Percentiles rank a stretch among this genome's conserved stretches.
Conservation (phyloP, 2,329 filamentous ascomycete genomes). For the Neopestalotiopsis rosae region DNA sequence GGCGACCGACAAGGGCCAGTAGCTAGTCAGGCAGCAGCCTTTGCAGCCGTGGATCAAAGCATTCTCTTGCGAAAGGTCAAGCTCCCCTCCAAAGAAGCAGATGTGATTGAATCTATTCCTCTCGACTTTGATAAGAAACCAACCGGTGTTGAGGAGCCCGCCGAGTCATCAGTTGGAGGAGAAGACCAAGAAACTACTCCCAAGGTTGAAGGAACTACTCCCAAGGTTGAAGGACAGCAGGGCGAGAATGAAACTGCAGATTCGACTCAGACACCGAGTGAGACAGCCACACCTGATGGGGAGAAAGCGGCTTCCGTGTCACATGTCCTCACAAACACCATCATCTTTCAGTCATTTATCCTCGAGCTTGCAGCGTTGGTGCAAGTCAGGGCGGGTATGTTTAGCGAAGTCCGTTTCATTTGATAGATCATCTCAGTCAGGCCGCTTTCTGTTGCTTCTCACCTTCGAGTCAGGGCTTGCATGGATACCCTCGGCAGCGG, state of each 20-base stretch:
- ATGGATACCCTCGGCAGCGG: neutral
- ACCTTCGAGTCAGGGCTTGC: neutral
- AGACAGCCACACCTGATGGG: conserved; percentile 27
- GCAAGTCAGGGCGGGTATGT: conserved; percentile 75
- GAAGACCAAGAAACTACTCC: conserved; percentile 18
- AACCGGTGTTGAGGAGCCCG: conserved; percentile 30
- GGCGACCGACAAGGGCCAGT: conserved; percentile 40
- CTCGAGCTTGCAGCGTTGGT: conserved; percentile 77
- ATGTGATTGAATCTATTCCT: conserved; percentile 50
- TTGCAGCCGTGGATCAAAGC: conserved; percentile 68
- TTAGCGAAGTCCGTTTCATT: conserved; percentile 74
- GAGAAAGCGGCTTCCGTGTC: conserved; percentile 68
- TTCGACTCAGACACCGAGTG: conserved; percentile 25
- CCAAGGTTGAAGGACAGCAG: conserved; percentile 26
- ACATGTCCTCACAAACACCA: conserved; percentile 79
- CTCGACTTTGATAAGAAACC: conserved; percentile 46
- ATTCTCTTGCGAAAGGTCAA: conserved; percentile 62
- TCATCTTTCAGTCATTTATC: conserved; percentile 80
- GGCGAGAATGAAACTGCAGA: conserved; percentile 27
- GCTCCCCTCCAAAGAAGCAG: conserved; percentile 44
- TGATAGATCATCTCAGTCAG: conserved; percentile 28
- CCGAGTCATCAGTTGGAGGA: conserved; percentile 24
- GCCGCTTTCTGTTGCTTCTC: conserved; percentile 3
- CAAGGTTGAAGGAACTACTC: conserved; percentile 26
- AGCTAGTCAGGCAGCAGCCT: conserved; percentile 61